A percentile compares a stretch with the other conserved stretches of the same genome.
These are phyloP conservation scores for Backusella macrospora DNA, from an alignment of 192 early-diverging fungal genomes.

Conservation along the genomic window DNA sequence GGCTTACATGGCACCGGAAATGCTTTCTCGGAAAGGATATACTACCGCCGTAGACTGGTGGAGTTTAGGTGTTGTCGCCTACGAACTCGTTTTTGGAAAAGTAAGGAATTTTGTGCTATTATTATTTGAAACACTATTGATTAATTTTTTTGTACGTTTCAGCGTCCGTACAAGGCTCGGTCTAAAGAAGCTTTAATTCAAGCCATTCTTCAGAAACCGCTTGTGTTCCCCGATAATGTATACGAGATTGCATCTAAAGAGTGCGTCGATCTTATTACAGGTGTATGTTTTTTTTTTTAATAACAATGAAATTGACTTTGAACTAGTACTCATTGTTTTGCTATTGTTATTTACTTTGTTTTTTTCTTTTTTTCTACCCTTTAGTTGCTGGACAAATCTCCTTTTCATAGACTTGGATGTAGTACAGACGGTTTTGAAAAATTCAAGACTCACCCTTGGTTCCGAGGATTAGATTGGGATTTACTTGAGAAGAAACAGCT, in stretches of 20 bases:
- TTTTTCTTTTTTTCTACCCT: background rate
- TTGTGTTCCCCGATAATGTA: conserved; percentile 67
- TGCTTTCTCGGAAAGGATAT: conserved; percentile 61
- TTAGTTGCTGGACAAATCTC: conserved; percentile 28
- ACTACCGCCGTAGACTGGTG: conserved; percentile 67
- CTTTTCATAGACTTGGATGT: conserved; percentile 26
- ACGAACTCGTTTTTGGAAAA: conserved; percentile 77
- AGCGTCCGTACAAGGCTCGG: conserved; percentile 82
- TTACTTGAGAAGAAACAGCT: conserved; percentile 26
- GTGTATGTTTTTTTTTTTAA: conserved; percentile 39
- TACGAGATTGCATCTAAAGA: conserved; percentile 44
- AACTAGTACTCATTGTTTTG: background rate
- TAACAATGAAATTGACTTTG: conserved; percentile 5
- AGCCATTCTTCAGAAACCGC: conserved; percentile 69
- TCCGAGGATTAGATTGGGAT: conserved; percentile 31
- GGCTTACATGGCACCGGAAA: conserved; percentile 91
- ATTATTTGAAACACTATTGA: conserved; percentile 19
- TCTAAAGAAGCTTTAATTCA: conserved; percentile 72
- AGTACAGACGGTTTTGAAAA: conserved; percentile 25
- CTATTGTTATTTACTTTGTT: background rate
- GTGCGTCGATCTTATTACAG: conserved; percentile 56
- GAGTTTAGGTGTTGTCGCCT: conserved; percentile 81
- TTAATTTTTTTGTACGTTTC: conserved; percentile 13
- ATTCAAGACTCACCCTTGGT: conserved; percentile 32
- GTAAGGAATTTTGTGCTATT: conserved; percentile 44